These are phyloP conservation scores for Kwoniella pini DNA, from an alignment of 768 basidiomycete genomes.

Conservation along the genomic window DNA sequence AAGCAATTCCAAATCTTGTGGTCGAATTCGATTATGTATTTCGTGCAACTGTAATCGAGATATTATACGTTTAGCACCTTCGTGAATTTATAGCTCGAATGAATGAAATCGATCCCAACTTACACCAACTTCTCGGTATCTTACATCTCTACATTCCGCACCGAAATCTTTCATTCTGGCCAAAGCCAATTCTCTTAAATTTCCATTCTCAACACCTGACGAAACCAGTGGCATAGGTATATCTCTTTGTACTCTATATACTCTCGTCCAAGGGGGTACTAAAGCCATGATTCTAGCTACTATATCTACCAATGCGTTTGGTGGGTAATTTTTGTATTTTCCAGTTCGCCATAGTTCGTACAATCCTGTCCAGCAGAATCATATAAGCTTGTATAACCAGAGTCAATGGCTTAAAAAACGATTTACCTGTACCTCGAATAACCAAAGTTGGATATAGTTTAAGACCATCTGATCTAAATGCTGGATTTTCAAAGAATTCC, in stretches of 20 bases:
- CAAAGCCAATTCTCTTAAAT: constrained; percentile 89
- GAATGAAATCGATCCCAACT: constrained; percentile 49
- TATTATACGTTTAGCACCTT: too few species aligned
- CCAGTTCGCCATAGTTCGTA: constrained; percentile 96
- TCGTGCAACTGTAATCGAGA: constrained; percentile 79
- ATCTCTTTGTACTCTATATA: constrained; percentile 96
- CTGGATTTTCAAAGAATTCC: constrained; percentile 98
- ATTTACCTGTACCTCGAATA: constrained; percentile 75
- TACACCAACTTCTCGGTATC: constrained; percentile 97
- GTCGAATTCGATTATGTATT: constrained; percentile 96
- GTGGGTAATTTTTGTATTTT: constrained; percentile 98
- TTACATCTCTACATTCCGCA: constrained; percentile 92
- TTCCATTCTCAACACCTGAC: constrained; percentile 97
- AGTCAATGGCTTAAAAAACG: constrained; percentile 57
- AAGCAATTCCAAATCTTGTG: constrained; percentile 91
- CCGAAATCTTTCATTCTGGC: constrained; percentile 99
- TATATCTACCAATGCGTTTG: constrained; percentile 97
- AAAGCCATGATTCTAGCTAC: constrained; percentile 93
- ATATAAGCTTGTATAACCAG: constrained; percentile 68
- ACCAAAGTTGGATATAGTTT: constrained; percentile 99
- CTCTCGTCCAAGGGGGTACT: constrained; percentile 97
- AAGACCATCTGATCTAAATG: constrained; percentile 92
- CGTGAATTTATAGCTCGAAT: background rate
- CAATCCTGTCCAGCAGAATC: constrained; percentile 28
- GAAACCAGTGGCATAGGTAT: constrained; percentile 95